These are phyloP conservation scores for Suhomyces guaymorum DNA, from an alignment of 1,139 yeast species.

Conservation along the genomic window DNA sequence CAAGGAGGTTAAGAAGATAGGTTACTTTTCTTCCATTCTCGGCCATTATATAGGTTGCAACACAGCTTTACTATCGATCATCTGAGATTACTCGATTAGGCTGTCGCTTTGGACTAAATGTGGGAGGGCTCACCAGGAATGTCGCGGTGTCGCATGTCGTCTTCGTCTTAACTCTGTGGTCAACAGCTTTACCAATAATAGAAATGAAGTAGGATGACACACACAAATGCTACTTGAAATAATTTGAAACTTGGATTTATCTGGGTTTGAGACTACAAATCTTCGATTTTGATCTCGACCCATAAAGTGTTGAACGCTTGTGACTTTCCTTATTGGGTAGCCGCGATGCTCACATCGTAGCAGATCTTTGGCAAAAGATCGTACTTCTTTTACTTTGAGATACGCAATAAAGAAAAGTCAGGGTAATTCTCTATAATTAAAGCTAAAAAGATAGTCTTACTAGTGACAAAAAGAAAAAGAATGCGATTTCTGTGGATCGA, in stretches of 20 bases:
- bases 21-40: slow-evolving; percentile 13
- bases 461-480: slow-evolving; percentile 9
- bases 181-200: not conserved
- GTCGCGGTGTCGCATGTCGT: slow-evolving; percentile 2
- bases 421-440: not conserved
- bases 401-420: not conserved
- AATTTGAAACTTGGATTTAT: too few species aligned
- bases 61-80: not conserved
- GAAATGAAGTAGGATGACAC: too few species aligned
- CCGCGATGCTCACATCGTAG: too few species aligned
- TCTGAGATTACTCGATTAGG: slow-evolving; percentile 1
- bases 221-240: not conserved
- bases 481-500: slow-evolving; percentile 45
- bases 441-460: too few species aligned
- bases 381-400: too few species aligned
- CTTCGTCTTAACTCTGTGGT: too few species aligned
- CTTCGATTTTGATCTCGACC: too few species aligned
- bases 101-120: slow-evolving; percentile 4
- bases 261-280: too few species aligned
- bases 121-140: too few species aligned
- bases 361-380: too few species aligned
- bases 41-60: slow-evolving; percentile 5
- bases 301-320: too few species aligned
- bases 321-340: too few species aligned
- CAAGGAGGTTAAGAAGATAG: slow-evolving; percentile 16